phyloP scores from a whole-genome alignment of 768 basidiomycete genomes.

The Termitomyces sp. region DNA sequence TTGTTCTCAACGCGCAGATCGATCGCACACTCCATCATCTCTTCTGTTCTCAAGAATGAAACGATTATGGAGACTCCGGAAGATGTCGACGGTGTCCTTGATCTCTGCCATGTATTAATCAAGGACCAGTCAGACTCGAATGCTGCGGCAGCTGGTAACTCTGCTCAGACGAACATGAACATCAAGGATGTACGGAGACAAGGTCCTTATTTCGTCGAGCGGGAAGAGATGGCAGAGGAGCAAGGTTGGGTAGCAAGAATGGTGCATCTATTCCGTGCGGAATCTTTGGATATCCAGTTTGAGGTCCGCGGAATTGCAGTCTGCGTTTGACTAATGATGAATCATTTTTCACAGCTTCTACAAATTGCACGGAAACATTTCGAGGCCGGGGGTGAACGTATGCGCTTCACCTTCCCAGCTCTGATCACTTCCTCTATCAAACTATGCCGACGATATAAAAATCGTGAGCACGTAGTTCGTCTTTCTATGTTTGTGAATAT shows the following conservation, averaged over 20 bases:
- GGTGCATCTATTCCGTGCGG: constrained; percentile 91
- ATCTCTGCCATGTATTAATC: constrained; percentile 88
- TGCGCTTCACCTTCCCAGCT: constrained; percentile 96
- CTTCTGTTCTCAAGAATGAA: constrained; percentile 93
- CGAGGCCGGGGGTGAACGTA: constrained; percentile 87
- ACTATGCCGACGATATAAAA: constrained; percentile 88
- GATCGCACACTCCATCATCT: constrained; percentile 92
- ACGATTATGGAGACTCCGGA: constrained; percentile 91
- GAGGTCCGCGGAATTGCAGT: constrained; percentile 51
- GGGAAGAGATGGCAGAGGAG: constrained; percentile 94
- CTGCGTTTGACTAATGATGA: background rate
- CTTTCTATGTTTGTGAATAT: background rate
- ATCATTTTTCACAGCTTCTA: constrained; percentile 51
- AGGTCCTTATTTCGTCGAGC: constrained; percentile 58
- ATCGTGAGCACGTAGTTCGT: constrained; percentile 63
- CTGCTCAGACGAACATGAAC: constrained; percentile 27
- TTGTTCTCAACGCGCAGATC: constrained; percentile 87
- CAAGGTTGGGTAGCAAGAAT: constrained; percentile 99
- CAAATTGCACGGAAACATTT: constrained; percentile 91
- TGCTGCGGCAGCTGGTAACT: constrained; percentile 22
- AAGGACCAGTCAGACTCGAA: constrained; percentile 70
- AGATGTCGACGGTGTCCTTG: constrained; percentile 91
- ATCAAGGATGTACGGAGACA: constrained; percentile 47
- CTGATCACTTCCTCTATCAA: constrained; percentile 92
- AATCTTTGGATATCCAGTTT: constrained; percentile 84